A percentile compares a stretch with the other conserved stretches of the same genome.
Evolutionary conservation across 768 basidiomycete species (phyloP).

Genomic region (Trametes maxima): DNA sequence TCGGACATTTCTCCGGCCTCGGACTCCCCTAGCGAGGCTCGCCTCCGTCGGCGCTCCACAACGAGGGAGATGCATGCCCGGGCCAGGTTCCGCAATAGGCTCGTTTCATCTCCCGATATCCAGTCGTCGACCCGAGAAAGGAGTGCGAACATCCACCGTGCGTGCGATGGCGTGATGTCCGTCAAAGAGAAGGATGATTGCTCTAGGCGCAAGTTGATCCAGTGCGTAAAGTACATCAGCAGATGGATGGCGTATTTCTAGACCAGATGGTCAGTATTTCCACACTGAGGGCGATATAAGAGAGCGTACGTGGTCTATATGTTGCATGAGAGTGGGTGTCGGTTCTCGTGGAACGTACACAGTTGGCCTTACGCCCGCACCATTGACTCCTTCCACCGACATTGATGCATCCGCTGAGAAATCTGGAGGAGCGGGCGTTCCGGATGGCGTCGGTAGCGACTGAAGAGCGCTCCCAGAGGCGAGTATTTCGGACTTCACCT

Average conservation of each 20-base stretch:
- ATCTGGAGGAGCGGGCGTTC: constrained; percentile 34
- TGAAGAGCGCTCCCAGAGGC: constrained; percentile 39
- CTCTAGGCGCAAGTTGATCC: constrained; percentile 68
- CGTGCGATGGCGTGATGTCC: constrained; percentile 57
- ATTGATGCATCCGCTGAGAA: neutral
- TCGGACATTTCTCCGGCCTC: neutral
- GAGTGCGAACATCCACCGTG: constrained; percentile 78
- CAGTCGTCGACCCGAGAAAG: constrained; percentile 69
- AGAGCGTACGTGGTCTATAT: constrained; percentile 59
- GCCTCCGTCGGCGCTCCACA: constrained; percentile 15
- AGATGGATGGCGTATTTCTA: constrained; percentile 74
- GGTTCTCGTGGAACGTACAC: constrained; percentile 49
- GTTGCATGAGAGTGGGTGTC: constrained; percentile 54
- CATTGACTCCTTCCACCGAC: neutral
- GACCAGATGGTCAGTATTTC: constrained; percentile 12
- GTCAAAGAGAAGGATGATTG: constrained; percentile 36
- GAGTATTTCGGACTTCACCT: constrained; percentile 46
- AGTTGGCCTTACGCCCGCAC: neutral
- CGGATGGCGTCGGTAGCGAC: constrained; percentile 44
- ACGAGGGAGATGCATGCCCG: constrained; percentile 57
- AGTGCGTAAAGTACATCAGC: constrained; percentile 82
- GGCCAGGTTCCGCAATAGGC: constrained; percentile 71
- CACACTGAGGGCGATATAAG: constrained; percentile 1
- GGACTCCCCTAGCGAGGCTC: neutral
- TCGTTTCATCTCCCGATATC: constrained; percentile 76